Conservation (phyloP, 179 eudicot species). For the Silene noctiflora region DNA sequence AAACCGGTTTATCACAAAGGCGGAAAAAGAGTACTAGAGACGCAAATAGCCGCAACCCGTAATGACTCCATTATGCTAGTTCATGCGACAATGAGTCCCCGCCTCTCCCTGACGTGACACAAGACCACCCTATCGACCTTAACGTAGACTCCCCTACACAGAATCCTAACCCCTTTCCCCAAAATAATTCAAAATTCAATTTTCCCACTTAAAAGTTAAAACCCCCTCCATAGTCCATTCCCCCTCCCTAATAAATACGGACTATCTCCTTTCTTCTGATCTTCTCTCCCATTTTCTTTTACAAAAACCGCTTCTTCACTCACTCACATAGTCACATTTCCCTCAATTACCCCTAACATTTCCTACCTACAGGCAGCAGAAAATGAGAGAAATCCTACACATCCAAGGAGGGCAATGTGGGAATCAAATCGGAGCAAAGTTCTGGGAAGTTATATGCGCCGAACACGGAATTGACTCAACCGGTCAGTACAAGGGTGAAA, state of each 20-base stretch:
- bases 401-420: conserved; percentile 54
- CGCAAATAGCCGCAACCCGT: no score
- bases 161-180: no score
- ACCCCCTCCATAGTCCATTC: no score
- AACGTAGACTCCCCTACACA: conserved; percentile 4
- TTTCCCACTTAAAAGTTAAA: conserved; percentile 12
- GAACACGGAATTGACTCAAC: conserved; percentile 55
- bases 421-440: conserved; percentile 46
- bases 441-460: conserved; percentile 47
- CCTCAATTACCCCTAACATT: neutral
- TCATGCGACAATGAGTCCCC: no score
- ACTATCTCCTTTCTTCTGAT: neutral
- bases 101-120: no score
- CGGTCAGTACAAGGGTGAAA: conserved; percentile 41
- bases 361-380: neutral
- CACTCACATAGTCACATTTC: neutral
- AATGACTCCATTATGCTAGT: no score
- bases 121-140: neutral
- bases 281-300: neutral
- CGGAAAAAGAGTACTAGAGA: no score
- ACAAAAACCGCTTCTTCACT: neutral
- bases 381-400: conserved; percentile 48
- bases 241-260: neutral
- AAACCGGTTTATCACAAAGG: no score
- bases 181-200: conserved; percentile 23